Percentiles rank a stretch among this genome's conserved stretches.
phyloP scores from a whole-genome alignment of 441 rosid species.

The Arabidopsis hybrid region DNA sequence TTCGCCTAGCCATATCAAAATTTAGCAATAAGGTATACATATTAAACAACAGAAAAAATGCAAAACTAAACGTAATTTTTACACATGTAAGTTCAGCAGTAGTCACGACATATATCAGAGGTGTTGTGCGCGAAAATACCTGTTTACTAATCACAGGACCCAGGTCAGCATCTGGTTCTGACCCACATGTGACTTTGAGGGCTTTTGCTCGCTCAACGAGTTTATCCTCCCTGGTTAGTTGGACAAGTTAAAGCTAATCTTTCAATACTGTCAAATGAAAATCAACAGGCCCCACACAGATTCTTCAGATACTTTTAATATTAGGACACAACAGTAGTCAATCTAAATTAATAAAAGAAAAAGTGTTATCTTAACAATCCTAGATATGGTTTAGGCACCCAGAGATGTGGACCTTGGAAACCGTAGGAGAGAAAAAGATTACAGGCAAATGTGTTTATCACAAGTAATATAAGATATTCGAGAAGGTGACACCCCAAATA shows the following conservation, averaged over 20 bases:
- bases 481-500: conserved; percentile 10
- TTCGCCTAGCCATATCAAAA: conserved; percentile 68
- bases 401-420: neutral
- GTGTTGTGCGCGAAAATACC: conserved; percentile 47
- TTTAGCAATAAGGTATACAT: conserved; percentile 20
- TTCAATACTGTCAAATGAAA: conserved; percentile 3
- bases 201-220: conserved; percentile 76
- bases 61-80: neutral
- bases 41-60: conserved; percentile 1
- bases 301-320: conserved; percentile 10
- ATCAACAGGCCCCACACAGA: neutral
- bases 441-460: conserved; percentile 10
- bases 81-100: neutral
- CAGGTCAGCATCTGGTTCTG: conserved; percentile 81
- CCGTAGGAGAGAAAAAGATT: neutral
- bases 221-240: conserved; percentile 71
- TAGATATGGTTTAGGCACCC: conserved; percentile 6
- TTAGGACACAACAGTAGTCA: neutral
- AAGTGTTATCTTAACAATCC: neutral
- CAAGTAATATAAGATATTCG: neutral
- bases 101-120: neutral
- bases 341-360: neutral
- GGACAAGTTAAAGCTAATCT: conserved; percentile 7
- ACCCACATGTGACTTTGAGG: conserved; percentile 88
- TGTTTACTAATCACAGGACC: conserved; percentile 92